Evolutionary conservation across 192 early-diverging fungal species (phyloP).

Genomic region (Physocladia obscura): DNA sequence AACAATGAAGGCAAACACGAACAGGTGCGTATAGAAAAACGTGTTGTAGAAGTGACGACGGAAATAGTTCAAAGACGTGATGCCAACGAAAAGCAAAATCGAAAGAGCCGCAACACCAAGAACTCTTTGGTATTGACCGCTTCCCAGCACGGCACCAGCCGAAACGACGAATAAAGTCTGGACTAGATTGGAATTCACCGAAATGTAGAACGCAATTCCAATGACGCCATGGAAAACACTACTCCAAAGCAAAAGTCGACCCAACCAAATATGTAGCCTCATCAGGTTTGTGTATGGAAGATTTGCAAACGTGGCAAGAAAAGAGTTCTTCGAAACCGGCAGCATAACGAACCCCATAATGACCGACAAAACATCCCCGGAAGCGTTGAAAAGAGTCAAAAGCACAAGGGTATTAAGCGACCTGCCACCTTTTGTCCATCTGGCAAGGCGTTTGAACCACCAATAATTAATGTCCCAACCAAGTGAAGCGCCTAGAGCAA

Average conservation of each 20-base stretch:
- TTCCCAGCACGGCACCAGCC: not conserved
- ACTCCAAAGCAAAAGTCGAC: constrained; percentile 6
- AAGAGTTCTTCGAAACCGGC: constrained; percentile 25
- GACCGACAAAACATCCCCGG: constrained; percentile 18
- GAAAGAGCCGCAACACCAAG: constrained; percentile 11
- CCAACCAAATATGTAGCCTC: constrained; percentile 24
- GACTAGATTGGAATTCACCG: not conserved
- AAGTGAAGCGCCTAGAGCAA: too few relatives aligned
- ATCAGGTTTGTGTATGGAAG: constrained; percentile 27
- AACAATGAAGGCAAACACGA: constrained; percentile 23
- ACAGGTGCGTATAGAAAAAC: constrained; percentile 27
- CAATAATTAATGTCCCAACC: not conserved
- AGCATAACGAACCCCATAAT: constrained; percentile 32
- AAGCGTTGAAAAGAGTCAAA: constrained; percentile 6
- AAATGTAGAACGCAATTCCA: not conserved
- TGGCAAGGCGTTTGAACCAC: not conserved
- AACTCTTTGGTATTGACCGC: not conserved
- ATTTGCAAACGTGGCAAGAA: constrained; percentile 21
- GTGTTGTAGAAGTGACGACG: constrained; percentile 26
- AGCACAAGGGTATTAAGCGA: not conserved
- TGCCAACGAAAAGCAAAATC: constrained; percentile 9
- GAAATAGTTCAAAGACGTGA: constrained; percentile 22
- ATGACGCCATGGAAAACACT: constrained; percentile 1
- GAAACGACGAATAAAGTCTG: not conserved
- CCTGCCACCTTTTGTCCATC: not conserved